phyloP scores from a whole-genome alignment of 441 rosid species.

The Pelargonium cotyledonis region DNA sequence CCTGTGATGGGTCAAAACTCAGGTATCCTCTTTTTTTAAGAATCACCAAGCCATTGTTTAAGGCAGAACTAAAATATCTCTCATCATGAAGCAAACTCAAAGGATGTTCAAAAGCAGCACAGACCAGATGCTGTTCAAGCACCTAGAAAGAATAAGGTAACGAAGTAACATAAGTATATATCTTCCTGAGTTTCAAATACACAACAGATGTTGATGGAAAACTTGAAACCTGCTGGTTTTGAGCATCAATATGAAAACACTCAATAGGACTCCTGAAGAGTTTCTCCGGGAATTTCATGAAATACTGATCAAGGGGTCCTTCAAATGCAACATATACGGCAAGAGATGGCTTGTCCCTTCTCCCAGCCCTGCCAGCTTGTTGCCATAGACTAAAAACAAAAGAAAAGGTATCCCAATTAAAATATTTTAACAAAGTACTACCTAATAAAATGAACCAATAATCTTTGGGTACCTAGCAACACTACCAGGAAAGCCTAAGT shows the following conservation, averaged over 20 bases:
- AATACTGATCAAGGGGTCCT: slow-evolving; percentile 86
- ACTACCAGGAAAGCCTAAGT: slow-evolving; percentile 96
- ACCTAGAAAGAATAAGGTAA: slow-evolving; percentile 45
- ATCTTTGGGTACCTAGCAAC: slow-evolving; percentile 63
- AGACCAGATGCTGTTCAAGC: slow-evolving; percentile 76
- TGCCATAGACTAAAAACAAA: slow-evolving; percentile 70
- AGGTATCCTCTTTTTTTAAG: slow-evolving; percentile 59
- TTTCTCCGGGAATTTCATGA: slow-evolving; percentile 75
- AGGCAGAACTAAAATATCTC: slow-evolving; percentile 62
- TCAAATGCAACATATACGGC: slow-evolving; percentile 83
- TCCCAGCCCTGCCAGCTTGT: slow-evolving; percentile 96
- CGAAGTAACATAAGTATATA: slow-evolving; percentile 16
- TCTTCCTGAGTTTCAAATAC: slow-evolving; percentile 15
- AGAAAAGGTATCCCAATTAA: slow-evolving; percentile 19
- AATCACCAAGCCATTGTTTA: slow-evolving; percentile 37
- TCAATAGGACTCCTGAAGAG: slow-evolving; percentile 76
- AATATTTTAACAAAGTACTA: slow-evolving; percentile 18
- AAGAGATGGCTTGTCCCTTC: slow-evolving; percentile 80
- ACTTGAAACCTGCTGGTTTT: slow-evolving; percentile 60
- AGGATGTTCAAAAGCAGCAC: slow-evolving; percentile 85
- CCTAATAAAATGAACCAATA: slow-evolving; percentile 11
- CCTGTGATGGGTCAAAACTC: slow-evolving; percentile 44
- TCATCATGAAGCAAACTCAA: slow-evolving; percentile 66
- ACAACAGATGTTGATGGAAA: slow-evolving; percentile 14
- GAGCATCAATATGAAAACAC: slow-evolving; percentile 81